Evolutionary conservation across 495 filamentous ascomycete genomes (phyloP).

Genomic region (Aspergillus asperescens): DNA sequence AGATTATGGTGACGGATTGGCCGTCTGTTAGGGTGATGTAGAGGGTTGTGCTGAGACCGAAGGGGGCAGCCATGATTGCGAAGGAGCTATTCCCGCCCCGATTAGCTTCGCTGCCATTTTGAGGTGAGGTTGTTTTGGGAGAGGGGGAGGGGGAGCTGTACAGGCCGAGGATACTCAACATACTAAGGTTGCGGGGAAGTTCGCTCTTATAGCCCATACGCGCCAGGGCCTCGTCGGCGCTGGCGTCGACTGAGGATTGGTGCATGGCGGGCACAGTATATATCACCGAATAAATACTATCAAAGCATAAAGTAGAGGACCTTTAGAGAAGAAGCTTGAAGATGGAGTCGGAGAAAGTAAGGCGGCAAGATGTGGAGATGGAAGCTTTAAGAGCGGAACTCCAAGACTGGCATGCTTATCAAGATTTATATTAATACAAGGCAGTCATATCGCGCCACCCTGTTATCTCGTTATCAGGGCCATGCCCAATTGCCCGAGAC

Average conservation of each 20-base stretch:
- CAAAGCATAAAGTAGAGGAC: background rate
- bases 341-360: no score
- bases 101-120: background rate
- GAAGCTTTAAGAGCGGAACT: no score
- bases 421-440: no score
- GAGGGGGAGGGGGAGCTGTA: slow-evolving; percentile 23
- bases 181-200: slow-evolving; percentile 55
- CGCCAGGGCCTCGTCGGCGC: slow-evolving; percentile 51
- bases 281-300: background rate
- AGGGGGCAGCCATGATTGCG: slow-evolving; percentile 58
- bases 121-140: background rate
- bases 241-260: slow-evolving; percentile 28
- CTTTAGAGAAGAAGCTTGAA: background rate
- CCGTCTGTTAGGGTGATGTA: slow-evolving; percentile 64
- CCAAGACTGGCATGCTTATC: no score
- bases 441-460: no score
- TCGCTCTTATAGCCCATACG: slow-evolving; percentile 61
- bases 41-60: slow-evolving; percentile 64
- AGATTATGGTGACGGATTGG: slow-evolving; percentile 61
- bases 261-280: slow-evolving; percentile 8
- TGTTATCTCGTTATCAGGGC: no score
- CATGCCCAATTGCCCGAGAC: no score
- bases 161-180: slow-evolving; percentile 60
- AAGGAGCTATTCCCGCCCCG: slow-evolving; percentile 30
- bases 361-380: no score